Percentiles rank a stretch among this genome's conserved stretches.
Conservation (phyloP, 441 rosid genomes). For the Adansonia grandidieri region DNA sequence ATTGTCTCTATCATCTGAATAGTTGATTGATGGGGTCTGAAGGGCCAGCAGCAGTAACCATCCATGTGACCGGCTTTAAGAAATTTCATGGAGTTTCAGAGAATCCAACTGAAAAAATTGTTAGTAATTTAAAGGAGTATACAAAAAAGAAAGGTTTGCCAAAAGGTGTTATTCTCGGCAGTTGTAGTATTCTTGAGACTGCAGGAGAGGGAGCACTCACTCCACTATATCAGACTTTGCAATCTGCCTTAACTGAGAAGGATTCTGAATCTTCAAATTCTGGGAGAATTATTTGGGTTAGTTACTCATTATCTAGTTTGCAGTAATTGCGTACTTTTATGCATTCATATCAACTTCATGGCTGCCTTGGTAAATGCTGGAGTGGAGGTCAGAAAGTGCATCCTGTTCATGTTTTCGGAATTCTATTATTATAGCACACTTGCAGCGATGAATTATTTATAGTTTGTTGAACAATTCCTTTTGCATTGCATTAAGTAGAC, state of each 20-base stretch:
- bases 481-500: not conserved
- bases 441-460: not conserved
- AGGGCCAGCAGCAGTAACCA: slow-evolving; percentile 73
- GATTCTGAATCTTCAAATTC: slow-evolving; percentile 51
- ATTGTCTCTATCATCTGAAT: slow-evolving; percentile 22
- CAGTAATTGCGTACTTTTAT: not conserved
- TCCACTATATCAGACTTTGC: slow-evolving; percentile 64
- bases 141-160: slow-evolving; percentile 68
- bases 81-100: slow-evolving; percentile 97
- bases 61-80: slow-evolving; percentile 89
- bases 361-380: not conserved
- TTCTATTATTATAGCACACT: not conserved
- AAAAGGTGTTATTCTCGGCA: slow-evolving; percentile 68
- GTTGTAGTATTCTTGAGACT: slow-evolving; percentile 76
- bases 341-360: not conserved
- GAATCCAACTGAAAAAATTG: slow-evolving; percentile 88
- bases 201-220: slow-evolving; percentile 81
- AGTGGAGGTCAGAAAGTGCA: not conserved
- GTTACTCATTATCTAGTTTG: slow-evolving; percentile 26
- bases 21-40: slow-evolving; percentile 82
- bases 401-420: not conserved
- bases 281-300: slow-evolving; percentile 74
- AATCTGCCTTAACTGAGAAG: slow-evolving; percentile 47
- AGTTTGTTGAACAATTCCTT: not conserved
- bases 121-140: slow-evolving; percentile 65